Evolutionary conservation across 441 rosid genomes (phyloP).

Genomic region (Erysimum cheiri): DNA sequence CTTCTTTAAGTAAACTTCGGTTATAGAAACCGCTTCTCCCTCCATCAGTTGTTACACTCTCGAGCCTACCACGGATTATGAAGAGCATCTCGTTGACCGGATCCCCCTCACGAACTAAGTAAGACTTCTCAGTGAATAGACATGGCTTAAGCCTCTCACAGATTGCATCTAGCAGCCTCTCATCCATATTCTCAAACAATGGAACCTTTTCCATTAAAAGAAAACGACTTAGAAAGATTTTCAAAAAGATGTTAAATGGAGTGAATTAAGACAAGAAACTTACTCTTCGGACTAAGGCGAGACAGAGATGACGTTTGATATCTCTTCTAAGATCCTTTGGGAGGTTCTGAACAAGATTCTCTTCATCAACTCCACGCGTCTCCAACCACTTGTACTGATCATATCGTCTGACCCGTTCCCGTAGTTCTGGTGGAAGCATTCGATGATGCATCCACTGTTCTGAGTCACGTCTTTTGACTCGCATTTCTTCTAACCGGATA

Average conservation of each 20-base stretch:
- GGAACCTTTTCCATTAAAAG: constrained; percentile 65
- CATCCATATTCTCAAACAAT: constrained; percentile 90
- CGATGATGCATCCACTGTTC: constrained; percentile 99
- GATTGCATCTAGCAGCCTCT: constrained; percentile 92
- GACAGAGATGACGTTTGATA: constrained; percentile 95
- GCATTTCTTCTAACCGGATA: constrained; percentile 96
- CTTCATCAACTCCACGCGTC: constrained; percentile 98
- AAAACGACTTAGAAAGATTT: background rate
- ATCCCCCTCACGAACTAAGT: constrained; percentile 93
- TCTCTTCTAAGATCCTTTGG: constrained; percentile 98
- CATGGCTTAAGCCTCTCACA: constrained; percentile 95
- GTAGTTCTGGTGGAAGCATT: constrained; percentile 83
- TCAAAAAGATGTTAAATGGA: background rate
- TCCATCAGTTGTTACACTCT: constrained; percentile 96
- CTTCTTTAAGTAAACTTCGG: constrained; percentile 79
- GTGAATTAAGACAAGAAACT: constrained; percentile 36
- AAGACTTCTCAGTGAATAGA: constrained; percentile 79
- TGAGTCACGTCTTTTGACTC: constrained; percentile 98
- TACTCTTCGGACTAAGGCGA: constrained; percentile 94
- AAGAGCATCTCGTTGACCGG: constrained; percentile 98
- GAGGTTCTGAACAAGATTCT: constrained; percentile 81
- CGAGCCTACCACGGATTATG: constrained; percentile 96
- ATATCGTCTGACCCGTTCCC: constrained; percentile 92
- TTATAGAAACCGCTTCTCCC: constrained; percentile 98
- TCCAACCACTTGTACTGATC: constrained; percentile 99